phyloP scores from a whole-genome alignment of 2,329 filamentous ascomycete genomes.

The Phyllosticta citribraziliensis region DNA sequence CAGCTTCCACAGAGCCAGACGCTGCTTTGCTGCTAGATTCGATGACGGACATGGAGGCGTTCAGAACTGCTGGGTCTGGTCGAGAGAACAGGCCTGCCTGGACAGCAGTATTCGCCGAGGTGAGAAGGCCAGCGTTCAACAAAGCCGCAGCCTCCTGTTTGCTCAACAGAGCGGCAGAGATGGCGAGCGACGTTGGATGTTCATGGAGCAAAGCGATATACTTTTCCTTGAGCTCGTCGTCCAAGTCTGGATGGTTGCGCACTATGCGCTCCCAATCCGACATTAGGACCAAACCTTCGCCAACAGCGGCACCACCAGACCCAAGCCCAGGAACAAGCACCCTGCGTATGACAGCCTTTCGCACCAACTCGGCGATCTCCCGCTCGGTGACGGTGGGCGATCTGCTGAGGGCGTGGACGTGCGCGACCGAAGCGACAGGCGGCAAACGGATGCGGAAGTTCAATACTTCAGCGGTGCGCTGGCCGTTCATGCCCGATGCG shows the following conservation, averaged over 20 bases:
- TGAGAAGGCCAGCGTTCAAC: constrained; percentile 58
- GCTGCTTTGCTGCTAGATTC: constrained; percentile 52
- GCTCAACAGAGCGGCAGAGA: constrained; percentile 34
- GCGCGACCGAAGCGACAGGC: constrained; percentile 54
- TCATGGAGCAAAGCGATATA: constrained; percentile 44
- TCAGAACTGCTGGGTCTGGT: constrained; percentile 30
- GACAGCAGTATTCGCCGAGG: constrained; percentile 33
- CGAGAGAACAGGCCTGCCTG: constrained; percentile 33
- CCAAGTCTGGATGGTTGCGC: constrained; percentile 22
- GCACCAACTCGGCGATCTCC: constrained; percentile 53
- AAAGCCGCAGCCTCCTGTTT: constrained; percentile 46
- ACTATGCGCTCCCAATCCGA: constrained; percentile 42
- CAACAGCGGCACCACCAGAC: constrained; percentile 46
- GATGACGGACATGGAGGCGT: constrained; percentile 51
- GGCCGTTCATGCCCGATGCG: constrained; percentile 52
- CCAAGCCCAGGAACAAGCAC: constrained; percentile 54
- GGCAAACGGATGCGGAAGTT: constrained; percentile 51
- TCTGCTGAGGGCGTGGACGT: constrained; percentile 53
- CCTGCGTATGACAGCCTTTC: constrained; percentile 48
- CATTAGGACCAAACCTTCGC: constrained; percentile 55
- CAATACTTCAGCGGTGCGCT: constrained; percentile 53
- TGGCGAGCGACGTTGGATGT: constrained; percentile 39
- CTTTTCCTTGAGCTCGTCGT: constrained; percentile 36
- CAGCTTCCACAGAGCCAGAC: constrained; percentile 58
- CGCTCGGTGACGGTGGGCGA: constrained; percentile 58